Evolutionary conservation across 208 protist species (phyloP), one percentile per base, ranked within the genome.

Genomic region (Vickermania ingenoplastis): DNA sequence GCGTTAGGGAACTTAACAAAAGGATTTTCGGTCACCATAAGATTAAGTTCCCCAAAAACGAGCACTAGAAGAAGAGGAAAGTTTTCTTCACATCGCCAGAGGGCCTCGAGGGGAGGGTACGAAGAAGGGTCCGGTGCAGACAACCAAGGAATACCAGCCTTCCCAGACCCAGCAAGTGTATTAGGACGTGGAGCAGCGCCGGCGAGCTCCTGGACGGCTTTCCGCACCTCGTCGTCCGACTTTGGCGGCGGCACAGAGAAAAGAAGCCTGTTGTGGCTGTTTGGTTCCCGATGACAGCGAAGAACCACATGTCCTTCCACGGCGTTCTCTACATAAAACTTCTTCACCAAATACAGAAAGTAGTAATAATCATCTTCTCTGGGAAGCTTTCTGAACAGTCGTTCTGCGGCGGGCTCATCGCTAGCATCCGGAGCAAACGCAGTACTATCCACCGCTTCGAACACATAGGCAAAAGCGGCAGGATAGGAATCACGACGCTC

Each of bases 281-380:
- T 82, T 2, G 81, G 61, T 28, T 80, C 68, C 17, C 81, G 75
- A 60, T 91, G 83, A 61, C 83, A 90, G 48, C 81, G 81, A 41
- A 94, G 63, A 26, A 94, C 79, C n/a, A 94, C 83, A 69, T 94
- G 86, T 2, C 77, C 86, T 55, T 89, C 79, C 22, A 94, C 83
- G 5, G 76, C 86, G 48, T 94, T 94, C 31, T 94, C 83, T 2
- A 94, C 58, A 58, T 82, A 86, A 67, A 91, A 94, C 45, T 77
- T 75, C 50, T 86, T 81, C 28, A 89, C 79, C 1, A 91, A 67
- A 57, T 83, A 87, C 5, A 82, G 22, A 59, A 91, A 94, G 68
- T 94, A 94, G 1, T 67, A 48, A 57, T 81, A 82, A 28, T 80
- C 74, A 17, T 86, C 74, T 27, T 75, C 53, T 2, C 57, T 74